Base-by-base conservation (phyloP, 2,329 filamentous ascomycete species). In the Dactylellina cionopaga region DNA sequence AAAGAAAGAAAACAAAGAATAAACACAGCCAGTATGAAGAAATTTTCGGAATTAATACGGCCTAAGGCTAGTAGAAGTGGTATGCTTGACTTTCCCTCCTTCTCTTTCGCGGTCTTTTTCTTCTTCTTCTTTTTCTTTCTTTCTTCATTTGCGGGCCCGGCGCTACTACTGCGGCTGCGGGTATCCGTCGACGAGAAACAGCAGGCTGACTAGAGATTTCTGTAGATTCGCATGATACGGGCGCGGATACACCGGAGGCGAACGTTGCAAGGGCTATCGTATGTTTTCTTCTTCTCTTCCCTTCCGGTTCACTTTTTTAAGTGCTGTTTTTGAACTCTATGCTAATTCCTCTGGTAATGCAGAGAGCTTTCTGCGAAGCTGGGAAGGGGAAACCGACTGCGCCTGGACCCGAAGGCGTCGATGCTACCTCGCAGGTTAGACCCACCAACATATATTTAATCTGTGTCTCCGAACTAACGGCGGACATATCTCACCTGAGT, bases 361-460 rank as follows among this genome's bases (percentile, higher is more conserved):
- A 93, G 91, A 90, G 85, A 84, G 85, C 87, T 44, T 96, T 96
- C 80, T 96, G 92, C 84, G 90, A 94, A 81, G 89, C 90, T 54
- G 68, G 68, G 15, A 72, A 72, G 25, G 49, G 39, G 6, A 64
- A 58, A 15, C 29, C 25, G 41, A 87, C 74, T 84, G 85, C 56
- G 83, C 85, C 65, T 85, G 69, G 69, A 9, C 69, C 69, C 19
- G 63, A 74, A 33, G 69, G 62, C 3, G 62, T 68, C 41, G 69
- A 74, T 51, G 39, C n/a, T 75, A 10, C 7, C 24, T 5, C 49
- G 17, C 59, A 65, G 54, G 65, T 71, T 63, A 22, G 9, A 47
- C 9, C 5, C 5, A 25, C 2, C 19, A 47, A 44, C 3, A 17
- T 29, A 35, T 29, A 24, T 25, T 35, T 41, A 55, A 25, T 25